Evolutionary conservation across 2,329 filamentous ascomycete genomes (phyloP), one percentile per base, ranked within the genome.

Genomic region (Plenodomus lindquistii): DNA sequence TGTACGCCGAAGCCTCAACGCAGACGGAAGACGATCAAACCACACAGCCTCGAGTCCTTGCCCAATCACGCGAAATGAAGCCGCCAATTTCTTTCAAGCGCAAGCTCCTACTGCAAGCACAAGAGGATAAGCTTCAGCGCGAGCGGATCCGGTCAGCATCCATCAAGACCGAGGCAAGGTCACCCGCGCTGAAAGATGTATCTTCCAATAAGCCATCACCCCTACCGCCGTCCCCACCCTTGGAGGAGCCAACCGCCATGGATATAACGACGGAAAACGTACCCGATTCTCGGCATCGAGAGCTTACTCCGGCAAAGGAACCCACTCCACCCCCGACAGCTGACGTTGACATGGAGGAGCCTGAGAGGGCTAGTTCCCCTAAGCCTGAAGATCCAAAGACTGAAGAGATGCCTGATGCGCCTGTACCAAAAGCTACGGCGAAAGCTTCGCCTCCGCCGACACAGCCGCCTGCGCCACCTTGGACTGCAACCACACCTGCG

Each of bases 111-210:
- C 65, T 66, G 34, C 69, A 71, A 43, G 70, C 70, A 13, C 64
- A 66, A 46, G 68, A 72, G 48, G 69, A 71, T 40, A 70, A 71
- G 46, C 31, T 70, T 39, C 62, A 67, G 44, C 67, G 70, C 27
- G 70, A 72, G 54, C 67, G 67, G 22, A 66, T 65, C 37, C 65
- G 65, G 41, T 72, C 69, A n/a, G 59, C 65, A 22, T 69, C 67
- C 2, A 62, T 70, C 3, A 72, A 72, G 48, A 55, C 59, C 43
- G 70, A 71, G 46, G 58, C 53, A 35, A 64, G 52, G 41, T 72
- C 67, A 7, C 68, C 68, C 21, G 62, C 63, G 37, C 39, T 71
- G 40, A 65, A 64, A 37, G 67, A 71, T 40, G 64, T 70, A 11
- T 57, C 57, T 24, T 65, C 66, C 9, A 63, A 49, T 50, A 69